phyloP scores from a whole-genome alignment of 2,329 filamentous ascomycete genomes.

The Exophiala alcalophila region DNA sequence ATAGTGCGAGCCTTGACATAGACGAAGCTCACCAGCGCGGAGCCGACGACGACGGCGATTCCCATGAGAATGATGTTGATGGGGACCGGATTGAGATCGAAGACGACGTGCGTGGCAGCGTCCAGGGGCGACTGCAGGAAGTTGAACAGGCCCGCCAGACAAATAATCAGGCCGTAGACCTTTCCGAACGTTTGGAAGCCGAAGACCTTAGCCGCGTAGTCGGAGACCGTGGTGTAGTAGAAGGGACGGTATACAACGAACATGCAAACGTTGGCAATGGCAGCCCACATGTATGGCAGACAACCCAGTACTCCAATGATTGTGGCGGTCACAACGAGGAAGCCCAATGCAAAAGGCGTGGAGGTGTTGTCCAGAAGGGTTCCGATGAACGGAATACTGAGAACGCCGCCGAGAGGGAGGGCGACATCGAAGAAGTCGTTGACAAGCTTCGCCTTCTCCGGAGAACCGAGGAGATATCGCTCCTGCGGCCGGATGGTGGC shows the following conservation, averaged over 20 bases:
- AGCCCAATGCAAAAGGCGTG: slow-evolving; percentile 66
- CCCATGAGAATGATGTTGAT: slow-evolving; percentile 69
- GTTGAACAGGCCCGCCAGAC: slow-evolving; percentile 77
- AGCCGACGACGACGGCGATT: slow-evolving; percentile 62
- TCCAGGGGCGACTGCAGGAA: slow-evolving; percentile 80
- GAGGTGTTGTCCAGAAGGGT: slow-evolving; percentile 71
- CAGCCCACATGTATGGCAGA: slow-evolving; percentile 65
- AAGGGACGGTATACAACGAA: slow-evolving; percentile 50
- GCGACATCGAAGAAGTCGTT: slow-evolving; percentile 87
- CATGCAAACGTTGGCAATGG: slow-evolving; percentile 69
- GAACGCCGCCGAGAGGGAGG: slow-evolving; percentile 74
- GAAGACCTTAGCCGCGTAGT: slow-evolving; percentile 88
- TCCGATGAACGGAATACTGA: slow-evolving; percentile 86
- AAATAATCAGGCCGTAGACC: slow-evolving; percentile 90
- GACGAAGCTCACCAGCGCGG: slow-evolving; percentile 62
- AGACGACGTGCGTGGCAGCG: slow-evolving; percentile 69
- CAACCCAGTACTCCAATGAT: slow-evolving; percentile 73
- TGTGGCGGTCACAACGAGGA: slow-evolving; percentile 70
- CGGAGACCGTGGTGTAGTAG: slow-evolving; percentile 42
- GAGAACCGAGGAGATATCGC: slow-evolving; percentile 65
- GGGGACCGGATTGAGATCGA: slow-evolving; percentile 69
- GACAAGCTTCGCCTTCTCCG: slow-evolving; percentile 61
- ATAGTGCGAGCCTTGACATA: slow-evolving; percentile 45
- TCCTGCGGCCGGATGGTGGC: slow-evolving; percentile 83
- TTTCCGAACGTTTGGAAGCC: slow-evolving; percentile 89